phyloP scores from a whole-genome alignment of 164 flowering plant genomes.

The Malania oleifera region DNA sequence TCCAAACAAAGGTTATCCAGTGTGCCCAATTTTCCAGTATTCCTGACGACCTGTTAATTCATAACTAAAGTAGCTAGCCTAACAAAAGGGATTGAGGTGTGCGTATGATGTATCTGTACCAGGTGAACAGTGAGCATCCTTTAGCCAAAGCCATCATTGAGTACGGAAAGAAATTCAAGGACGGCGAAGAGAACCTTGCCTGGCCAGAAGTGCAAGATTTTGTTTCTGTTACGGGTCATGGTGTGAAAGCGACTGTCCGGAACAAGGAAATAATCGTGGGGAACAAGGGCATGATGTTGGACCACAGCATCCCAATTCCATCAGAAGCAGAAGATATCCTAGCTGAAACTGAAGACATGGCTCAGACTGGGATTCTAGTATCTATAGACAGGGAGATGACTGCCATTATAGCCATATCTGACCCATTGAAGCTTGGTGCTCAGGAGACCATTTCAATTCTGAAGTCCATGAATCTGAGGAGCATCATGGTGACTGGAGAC shows the following conservation, averaged over 20 bases:
- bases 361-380: slow-evolving; percentile 78
- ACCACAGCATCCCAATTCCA: slow-evolving; percentile 41
- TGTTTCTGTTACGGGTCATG: slow-evolving; percentile 62
- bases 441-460: slow-evolving; percentile 67
- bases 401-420: slow-evolving; percentile 75
- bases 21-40: no score
- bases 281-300: slow-evolving; percentile 68
- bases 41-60: no score
- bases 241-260: slow-evolving; percentile 62
- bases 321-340: slow-evolving; percentile 58
- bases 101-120: slow-evolving; percentile 6
- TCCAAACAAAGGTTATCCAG: no score
- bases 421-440: slow-evolving; percentile 80
- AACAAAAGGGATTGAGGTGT: no score
- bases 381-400: slow-evolving; percentile 48
- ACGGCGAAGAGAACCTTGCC: slow-evolving; percentile 35
- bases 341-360: slow-evolving; percentile 56
- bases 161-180: slow-evolving; percentile 59
- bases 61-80: no score
- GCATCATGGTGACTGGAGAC: slow-evolving; percentile 90
- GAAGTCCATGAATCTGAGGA: slow-evolving; percentile 64
- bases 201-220: slow-evolving; percentile 65
- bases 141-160: slow-evolving; percentile 84
- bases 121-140: slow-evolving; percentile 92
- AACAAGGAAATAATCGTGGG: slow-evolving; percentile 68